A percentile compares a stretch with the other conserved stretches of the same genome.
Conservation (phyloP, 139 green algal genomes). For the Tetraselmis striata region DNA sequence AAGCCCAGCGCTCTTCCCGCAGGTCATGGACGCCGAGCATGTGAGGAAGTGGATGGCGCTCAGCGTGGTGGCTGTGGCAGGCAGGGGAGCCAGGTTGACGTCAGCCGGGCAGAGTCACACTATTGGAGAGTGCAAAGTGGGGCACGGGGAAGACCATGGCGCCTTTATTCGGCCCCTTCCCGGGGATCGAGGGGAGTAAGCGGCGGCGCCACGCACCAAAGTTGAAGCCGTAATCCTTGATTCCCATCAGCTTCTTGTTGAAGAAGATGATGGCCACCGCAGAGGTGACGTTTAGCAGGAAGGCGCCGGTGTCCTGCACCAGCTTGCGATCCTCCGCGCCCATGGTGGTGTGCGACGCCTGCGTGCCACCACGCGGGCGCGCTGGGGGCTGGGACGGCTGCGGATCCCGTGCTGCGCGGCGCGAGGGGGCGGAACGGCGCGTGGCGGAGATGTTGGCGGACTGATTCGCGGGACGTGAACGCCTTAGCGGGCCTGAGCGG, state of each 20-base stretch:
- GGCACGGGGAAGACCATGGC: too few species aligned
- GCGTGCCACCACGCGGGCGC: too few species aligned
- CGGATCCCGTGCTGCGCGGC: too few species aligned
- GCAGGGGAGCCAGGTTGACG: too few species aligned
- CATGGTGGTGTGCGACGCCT: too few species aligned
- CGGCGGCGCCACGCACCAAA: conserved; percentile 20
- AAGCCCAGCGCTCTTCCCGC: conserved; percentile 16
- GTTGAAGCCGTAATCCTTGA: conserved; percentile 22
- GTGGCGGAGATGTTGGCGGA: too few species aligned
- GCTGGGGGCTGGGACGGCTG: too few species aligned
- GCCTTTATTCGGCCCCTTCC: too few species aligned
- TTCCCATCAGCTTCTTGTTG: conserved; percentile 50
- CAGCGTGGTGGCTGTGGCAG: conserved; percentile 39
- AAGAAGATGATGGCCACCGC: conserved; percentile 41
- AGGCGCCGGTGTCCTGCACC: conserved; percentile 3
- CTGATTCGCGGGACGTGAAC: too few species aligned
- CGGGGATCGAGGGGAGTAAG: too few species aligned
- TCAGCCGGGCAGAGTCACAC: neutral
- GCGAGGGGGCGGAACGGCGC: too few species aligned
- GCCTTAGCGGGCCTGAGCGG: too few species aligned
- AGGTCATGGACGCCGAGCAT: conserved; percentile 36
- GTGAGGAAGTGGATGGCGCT: conserved; percentile 54
- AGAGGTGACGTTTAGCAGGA: conserved; percentile 6
- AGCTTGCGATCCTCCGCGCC: neutral
- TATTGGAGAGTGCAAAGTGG: conserved; percentile 5